Evolutionary conservation across 2,329 filamentous ascomycete species (phyloP), one percentile per base, ranked within the genome.

Genomic region (Sclerotinia trifoliorum): DNA sequence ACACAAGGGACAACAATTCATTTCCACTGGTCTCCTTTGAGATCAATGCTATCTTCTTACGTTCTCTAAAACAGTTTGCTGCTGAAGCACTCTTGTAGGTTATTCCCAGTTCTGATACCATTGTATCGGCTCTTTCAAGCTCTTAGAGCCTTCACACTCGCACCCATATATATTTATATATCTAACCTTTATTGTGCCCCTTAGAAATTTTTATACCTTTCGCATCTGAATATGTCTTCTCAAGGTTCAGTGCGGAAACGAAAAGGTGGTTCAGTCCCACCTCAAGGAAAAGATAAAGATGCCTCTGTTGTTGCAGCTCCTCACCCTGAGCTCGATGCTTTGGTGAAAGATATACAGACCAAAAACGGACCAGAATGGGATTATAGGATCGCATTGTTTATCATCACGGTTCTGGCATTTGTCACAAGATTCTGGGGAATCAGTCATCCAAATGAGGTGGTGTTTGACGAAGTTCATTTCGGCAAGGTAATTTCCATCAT

Each of bases 381-480:
- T 76, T 96, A 97, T 83, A 89, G 90, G 84, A 80, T 95, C 72
- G 91, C 88, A 70, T 85, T 97, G 69, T 80, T 81, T 44, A 78
- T 97, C 73, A 89, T 97, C 77, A 98, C 94, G 2, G 76, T 87
- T 39, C 82, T 97, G 73, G 94, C 93, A 62, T 98, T 99, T 77
- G 77, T 93, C 71, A 98, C 95, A 60, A 87, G 95, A 71, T 99
- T 99, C 84, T 98, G 91, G 88, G 94, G 93, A 71, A 97, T 99
- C 79, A 92, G 86, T 78, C 94, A 97, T 80, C 95, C 95, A 21
- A 90, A 96, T 78, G 91, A 98, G 82, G 95, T 99, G 67, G 95
- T 99, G 62, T 99, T 99, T 78, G 95, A 99, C 78, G 95, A 99
- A 81, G 95, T 99, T 68, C 95, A 99, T 82, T 99, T 99, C 80